A percentile compares a stretch with the other conserved stretches of the same genome.
phyloP scores from a whole-genome alignment of 257 asterid species.

The Gentiana dahurica region DNA sequence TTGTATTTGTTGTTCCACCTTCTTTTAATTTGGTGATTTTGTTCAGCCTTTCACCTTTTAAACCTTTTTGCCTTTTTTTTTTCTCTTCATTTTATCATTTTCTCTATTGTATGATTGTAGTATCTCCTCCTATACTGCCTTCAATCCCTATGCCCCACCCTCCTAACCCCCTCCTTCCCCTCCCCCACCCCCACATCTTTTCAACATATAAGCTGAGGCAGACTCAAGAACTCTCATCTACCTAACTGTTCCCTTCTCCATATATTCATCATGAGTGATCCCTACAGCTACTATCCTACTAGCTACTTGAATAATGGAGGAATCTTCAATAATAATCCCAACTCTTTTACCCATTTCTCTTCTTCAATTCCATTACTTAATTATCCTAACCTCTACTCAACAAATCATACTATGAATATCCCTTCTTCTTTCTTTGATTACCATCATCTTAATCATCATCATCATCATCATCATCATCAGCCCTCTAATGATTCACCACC shows the following conservation, averaged over 20 bases:
- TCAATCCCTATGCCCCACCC: conserved; percentile 8
- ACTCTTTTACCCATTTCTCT: conserved; percentile 22
- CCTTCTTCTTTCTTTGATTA: conserved; percentile 3
- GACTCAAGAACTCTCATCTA: conserved; percentile 8
- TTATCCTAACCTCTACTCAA: conserved; percentile 12
- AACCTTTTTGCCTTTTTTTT: conserved; percentile 13
- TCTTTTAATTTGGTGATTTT: conserved; percentile 17
- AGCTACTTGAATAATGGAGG: conserved; percentile 23
- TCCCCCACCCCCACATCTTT: conserved; percentile 4
- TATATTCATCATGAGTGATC: conserved; percentile 45
- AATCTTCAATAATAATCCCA: conserved; percentile 27
- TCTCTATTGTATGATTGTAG: neutral
- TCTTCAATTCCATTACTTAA: conserved; percentile 15
- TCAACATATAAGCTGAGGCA: conserved; percentile 1
- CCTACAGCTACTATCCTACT: conserved; percentile 21
- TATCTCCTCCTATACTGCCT: neutral
- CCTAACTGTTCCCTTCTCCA: neutral
- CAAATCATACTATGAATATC: neutral
- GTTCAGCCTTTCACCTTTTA: conserved; percentile 30
- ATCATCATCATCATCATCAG: neutral
- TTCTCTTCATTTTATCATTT: neutral
- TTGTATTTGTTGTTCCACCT: too few relatives aligned
- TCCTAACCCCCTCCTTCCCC: conserved; percentile 4
- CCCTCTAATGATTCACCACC: conserved; percentile 24
- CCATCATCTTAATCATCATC: too few relatives aligned